Evolutionary conservation across 2,329 filamentous ascomycete species (phyloP), one percentile per base, ranked within the genome.

Genomic region (Scedosporium minutisporum): DNA sequence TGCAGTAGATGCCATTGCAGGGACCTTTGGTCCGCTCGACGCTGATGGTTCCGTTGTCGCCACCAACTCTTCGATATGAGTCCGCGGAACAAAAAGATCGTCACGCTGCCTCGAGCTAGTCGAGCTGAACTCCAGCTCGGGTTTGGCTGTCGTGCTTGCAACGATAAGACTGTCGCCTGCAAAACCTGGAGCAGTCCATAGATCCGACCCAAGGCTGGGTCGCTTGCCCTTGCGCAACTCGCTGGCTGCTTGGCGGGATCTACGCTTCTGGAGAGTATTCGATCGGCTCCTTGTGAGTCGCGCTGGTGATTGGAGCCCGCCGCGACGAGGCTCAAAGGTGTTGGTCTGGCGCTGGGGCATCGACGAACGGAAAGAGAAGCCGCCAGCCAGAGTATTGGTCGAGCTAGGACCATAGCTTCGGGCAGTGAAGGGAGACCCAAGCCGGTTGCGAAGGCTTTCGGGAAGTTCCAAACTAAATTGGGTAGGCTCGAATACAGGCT

Each of bases 401-500:
- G 83, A 84, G 71, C 82, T 86, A 1, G 84, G 85, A 0, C 85
- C 85, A 66, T 87, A 87, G 66, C 83, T 87, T 65, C 77, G 80
- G 38, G 82, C 78, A 21, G 76, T 73, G 64, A 87, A 85, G 0
- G 83, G 82, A 3, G 83, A 85, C 1, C 78, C 81, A 3, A 84
- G 76, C 3, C 78, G 76, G 10, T 23, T 61, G 53, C 16, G 64
- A 64, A 4, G 60, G 62, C 9, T 62, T 44, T 61, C 60, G 7
- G 23, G 25, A 9, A 44, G 66, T 21, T 70, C 66, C 5, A 64
- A 51, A 27, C 63, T 60, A 25, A 63, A 58, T 21, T 69, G 69
- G 46, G 60, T 27, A 5, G 33, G 14, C 27, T 42, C 29, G 7
- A 18, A n/a, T 10, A 38, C 25, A 38, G 55, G 27, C 33, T 58